phyloP scores from a whole-genome alignment of 768 basidiomycete species.

The Panellus pusillus region DNA sequence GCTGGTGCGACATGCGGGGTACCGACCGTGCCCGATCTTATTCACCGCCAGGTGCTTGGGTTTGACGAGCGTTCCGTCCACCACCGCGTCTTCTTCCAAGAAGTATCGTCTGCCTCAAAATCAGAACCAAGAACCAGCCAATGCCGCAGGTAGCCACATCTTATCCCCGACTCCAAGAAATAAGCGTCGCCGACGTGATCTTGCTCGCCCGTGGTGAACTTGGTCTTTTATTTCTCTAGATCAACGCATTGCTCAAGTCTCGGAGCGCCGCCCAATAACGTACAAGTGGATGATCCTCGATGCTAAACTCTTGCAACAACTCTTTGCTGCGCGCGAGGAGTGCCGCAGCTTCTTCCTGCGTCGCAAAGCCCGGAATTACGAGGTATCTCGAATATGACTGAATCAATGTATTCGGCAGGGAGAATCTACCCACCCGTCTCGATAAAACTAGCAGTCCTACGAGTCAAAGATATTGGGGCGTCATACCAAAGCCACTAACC shows the following conservation, averaged over 20 bases:
- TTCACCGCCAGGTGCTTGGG: constrained; percentile 83
- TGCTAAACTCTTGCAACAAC: constrained; percentile 75
- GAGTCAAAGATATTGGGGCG: neutral
- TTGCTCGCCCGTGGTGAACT: constrained; percentile 80
- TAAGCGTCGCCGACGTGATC: constrained; percentile 90
- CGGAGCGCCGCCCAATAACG: constrained; percentile 19
- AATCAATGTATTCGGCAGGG: neutral
- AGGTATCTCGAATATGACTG: constrained; percentile 59
- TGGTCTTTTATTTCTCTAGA: constrained; percentile 56
- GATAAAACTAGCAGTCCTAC: constrained; percentile 47
- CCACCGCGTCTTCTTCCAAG: constrained; percentile 84
- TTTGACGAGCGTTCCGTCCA: constrained; percentile 65
- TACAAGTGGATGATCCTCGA: constrained; percentile 81
- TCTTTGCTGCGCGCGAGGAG: constrained; percentile 72
- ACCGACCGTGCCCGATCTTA: constrained; percentile 87
- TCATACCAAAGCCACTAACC: neutral
- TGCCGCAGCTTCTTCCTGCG: constrained; percentile 50
- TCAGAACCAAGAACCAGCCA: neutral
- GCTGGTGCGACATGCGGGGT: neutral
- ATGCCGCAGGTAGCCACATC: constrained; percentile 43
- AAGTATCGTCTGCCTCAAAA: constrained; percentile 65
- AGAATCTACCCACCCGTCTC: constrained; percentile 48
- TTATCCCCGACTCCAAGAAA: constrained; percentile 93
- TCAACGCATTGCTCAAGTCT: neutral
- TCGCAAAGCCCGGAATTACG: constrained; percentile 72